phyloP scores from a whole-genome alignment of 768 basidiomycete genomes.

The Russula earlei region DNA sequence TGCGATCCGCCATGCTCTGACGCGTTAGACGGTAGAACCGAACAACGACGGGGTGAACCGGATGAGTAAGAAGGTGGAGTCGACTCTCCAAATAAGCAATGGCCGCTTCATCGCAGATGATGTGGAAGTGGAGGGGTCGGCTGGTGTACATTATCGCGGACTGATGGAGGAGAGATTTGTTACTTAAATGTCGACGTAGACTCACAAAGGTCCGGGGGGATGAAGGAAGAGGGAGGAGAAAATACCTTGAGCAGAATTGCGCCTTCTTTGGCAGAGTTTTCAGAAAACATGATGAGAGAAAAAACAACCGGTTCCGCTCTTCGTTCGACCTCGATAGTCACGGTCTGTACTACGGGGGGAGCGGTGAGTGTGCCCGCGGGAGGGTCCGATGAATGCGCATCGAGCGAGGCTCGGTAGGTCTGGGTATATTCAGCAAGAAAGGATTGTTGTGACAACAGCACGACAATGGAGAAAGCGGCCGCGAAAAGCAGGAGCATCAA shows the following conservation, averaged over 20 bases:
- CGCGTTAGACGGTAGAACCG: conserved; percentile 35
- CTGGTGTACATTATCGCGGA: conserved; percentile 33
- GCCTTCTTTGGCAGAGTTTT: conserved; percentile 15
- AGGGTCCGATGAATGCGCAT: background rate
- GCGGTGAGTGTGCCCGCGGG: background rate
- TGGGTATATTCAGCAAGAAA: background rate
- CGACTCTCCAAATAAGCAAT: conserved; percentile 32
- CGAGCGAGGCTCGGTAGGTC: background rate
- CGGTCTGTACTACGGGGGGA: background rate
- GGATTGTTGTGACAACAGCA: background rate
- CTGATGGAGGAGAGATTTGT: conserved; percentile 17
- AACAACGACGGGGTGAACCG: conserved; percentile 30
- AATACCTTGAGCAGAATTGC: conserved; percentile 18
- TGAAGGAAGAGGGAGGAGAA: background rate
- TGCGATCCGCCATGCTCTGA: conserved; percentile 35
- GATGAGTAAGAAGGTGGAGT: conserved; percentile 32
- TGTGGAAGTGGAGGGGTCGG: conserved; percentile 34
- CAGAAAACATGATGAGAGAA: conserved; percentile 15
- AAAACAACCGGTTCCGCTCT: conserved; percentile 10
- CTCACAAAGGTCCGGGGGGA: no score
- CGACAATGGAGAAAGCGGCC: background rate
- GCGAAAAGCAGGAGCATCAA: background rate
- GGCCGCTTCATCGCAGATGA: conserved; percentile 38
- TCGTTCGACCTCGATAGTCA: background rate
- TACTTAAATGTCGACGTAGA: background rate